Base-by-base conservation (phyloP, 2,329 filamentous ascomycete species). In the Neopestalotiopsis rosae region DNA sequence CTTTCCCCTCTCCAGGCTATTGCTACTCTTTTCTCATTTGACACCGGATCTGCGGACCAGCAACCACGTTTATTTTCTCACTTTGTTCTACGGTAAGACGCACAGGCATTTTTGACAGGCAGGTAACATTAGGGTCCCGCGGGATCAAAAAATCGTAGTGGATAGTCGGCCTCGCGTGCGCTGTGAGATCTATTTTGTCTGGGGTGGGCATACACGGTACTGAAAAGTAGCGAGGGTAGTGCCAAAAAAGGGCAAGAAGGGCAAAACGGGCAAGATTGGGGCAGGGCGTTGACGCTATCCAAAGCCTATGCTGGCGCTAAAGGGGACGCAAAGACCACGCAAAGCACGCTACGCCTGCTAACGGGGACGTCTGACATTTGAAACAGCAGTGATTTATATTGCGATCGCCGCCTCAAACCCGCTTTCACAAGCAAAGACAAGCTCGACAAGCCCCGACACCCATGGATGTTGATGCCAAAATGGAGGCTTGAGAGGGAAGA, bases 321-420 rank as follows among this genome's bases (percentile, higher is more conserved):
- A 17, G 45, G 45, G 17, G 24, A 28, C 24, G 24, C 24, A 28
- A 28, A 28, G 24, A 28, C 24, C n/a, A 14, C 42, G 42, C 42
- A n/a, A n/a, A n/a, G 13, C 13, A 52, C 45, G 45, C 45, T 52
- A 52, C 45, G 34, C 34, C 34, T 38, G 34, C 34, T 38, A 38
- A 38, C 34, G 45, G 45, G 45, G 45, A 52, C 45, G 45, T 52
- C 45, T 52, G 45, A 52, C 45, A 52, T 52, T 52, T 52, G 45
- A 52, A 52, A 52, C 45, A 52, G 7, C 45, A 17, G n/a, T n/a
- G 14, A 52, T 52, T 52, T 52, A 52, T 59, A 59, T 59, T 59
- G 6, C 57, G 57, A 59, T 59, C 57, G 57, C 7, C 57, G 17
- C n/a, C n/a, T 59, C 30, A 17, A 28, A 59, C 57, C 57, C 57